Percentiles rank a stretch among this genome's conserved stretches.
Conservation (phyloP, 225 moss, liverwort and hornwort species). For the Polytrichum commune region DNA sequence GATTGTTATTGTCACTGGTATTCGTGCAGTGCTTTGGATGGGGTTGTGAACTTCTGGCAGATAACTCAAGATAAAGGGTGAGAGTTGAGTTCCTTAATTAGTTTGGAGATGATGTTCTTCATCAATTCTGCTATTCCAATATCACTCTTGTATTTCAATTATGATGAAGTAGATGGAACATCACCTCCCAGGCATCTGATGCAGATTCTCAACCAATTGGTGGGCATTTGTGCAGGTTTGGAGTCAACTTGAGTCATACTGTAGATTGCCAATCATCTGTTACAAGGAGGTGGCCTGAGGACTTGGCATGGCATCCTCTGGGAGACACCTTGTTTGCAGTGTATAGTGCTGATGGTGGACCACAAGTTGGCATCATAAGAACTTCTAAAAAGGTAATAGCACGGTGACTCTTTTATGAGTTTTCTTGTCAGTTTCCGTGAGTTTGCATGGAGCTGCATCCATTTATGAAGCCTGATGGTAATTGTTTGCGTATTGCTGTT, state of each 20-base stretch:
- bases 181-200: background rate
- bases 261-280: slow-evolving; percentile 73
- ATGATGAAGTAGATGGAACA: slow-evolving; percentile 1
- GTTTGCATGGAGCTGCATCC: background rate
- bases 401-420: background rate
- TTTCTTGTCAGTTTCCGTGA: background rate
- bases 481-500: too few species aligned
- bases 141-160: background rate
- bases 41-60: slow-evolving; percentile 92
- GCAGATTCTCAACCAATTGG: background rate
- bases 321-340: slow-evolving; percentile 53
- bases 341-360: slow-evolving; percentile 52
- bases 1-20: too few species aligned
- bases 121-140: background rate
- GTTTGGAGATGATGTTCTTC: background rate
- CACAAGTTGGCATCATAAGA: slow-evolving; percentile 47
- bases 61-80: slow-evolving; percentile 72
- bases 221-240: slow-evolving; percentile 49
- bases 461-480: too few species aligned
- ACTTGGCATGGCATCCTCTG: slow-evolving; percentile 67
- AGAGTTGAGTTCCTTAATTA: slow-evolving; percentile 3
- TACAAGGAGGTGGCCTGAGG: slow-evolving; percentile 91
- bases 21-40: slow-evolving; percentile 85
- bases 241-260: slow-evolving; percentile 66
- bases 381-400: slow-evolving; percentile 39